Conservation (phyloP, 371 early-diverging fungal species). For the Zancudomyces culisetae region DNA sequence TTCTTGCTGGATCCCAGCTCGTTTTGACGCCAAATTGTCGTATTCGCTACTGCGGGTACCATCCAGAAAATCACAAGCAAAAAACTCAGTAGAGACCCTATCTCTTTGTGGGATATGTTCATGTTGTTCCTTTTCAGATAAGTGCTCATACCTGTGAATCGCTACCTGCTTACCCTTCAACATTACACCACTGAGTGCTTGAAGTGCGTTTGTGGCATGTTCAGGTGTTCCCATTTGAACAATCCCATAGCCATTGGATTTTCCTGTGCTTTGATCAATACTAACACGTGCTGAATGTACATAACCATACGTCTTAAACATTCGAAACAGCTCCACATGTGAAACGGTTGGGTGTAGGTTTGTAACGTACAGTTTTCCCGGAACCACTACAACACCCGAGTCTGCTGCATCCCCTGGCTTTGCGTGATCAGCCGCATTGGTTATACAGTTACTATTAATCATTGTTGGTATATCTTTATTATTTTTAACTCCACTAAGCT, state of each 20-base stretch:
- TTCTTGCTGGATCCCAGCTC: neutral
- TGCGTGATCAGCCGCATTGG: too few species aligned
- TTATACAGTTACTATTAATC: neutral
- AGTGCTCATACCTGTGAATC: constrained; percentile 23
- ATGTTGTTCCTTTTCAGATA: constrained; percentile 5
- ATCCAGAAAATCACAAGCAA: neutral
- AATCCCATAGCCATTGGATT: constrained; percentile 22
- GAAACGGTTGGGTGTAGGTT: constrained; percentile 23
- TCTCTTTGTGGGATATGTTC: neutral
- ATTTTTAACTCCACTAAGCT: neutral
- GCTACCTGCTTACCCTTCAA: constrained; percentile 22
- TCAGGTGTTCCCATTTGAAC: constrained; percentile 22
- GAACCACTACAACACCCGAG: constrained; percentile 22
- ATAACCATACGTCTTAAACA: constrained; percentile 26
- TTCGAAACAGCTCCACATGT: constrained; percentile 24
- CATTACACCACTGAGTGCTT: constrained; percentile 21
- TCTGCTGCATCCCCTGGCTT: constrained; percentile 3
- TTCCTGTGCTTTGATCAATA: constrained; percentile 17
- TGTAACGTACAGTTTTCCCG: constrained; percentile 26
- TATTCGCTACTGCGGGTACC: neutral
- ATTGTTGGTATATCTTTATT: neutral
- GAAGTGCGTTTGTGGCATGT: constrained; percentile 14
- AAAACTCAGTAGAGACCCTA: neutral
- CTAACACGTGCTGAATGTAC: constrained; percentile 25
- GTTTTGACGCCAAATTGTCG: too few species aligned